Evolutionary conservation across 768 basidiomycete genomes (phyloP), one percentile per base, ranked within the genome.

Genomic region (Suillus spraguei): DNA sequence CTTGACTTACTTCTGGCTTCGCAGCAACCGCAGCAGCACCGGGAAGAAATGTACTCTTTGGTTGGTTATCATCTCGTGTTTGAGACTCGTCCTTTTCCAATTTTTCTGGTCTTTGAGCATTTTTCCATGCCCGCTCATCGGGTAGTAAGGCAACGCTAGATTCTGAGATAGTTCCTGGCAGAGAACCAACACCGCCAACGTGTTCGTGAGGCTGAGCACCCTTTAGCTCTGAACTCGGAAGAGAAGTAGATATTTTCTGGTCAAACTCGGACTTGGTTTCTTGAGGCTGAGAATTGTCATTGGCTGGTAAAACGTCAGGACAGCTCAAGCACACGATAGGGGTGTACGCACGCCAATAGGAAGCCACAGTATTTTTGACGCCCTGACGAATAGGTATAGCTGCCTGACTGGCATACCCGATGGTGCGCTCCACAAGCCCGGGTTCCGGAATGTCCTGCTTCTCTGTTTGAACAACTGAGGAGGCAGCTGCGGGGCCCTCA

Each of bases 71-170:
- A 7, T 17, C 56, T 28, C n/a, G 72, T 60, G 64, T 65, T 36
- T 59, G 63, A 56, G 62, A 63, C 10, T 63, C 56, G 14, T 55
- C 58, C 22, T 35, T 39, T 53, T 13, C 6, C 52, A 33, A 33
- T 4, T 9, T 39, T 41, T 17, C 1, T 44, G 5, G 42, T 32
- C 63, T 64, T 28, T 63, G 60, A 3, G 17, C 38, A 2, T 52
- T 62, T 71, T 68, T 63, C 64, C 46, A 32, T 24, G 49, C 32
- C 20, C 81, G 75, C 60, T 85, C 83, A 14, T 85, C 81, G 4
- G 85, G 86, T 1, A 85, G 70, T 52, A 77, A 75, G 5, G 83
- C 81, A 11, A 86, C 82, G 5, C 77, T 79, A 10, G 76, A 70
- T 66, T 87, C 85, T 24, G 74, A 76, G 14, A 71, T 61, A 35